Conservation (phyloP, 176 grass and related monocot genomes). For the Hordeum vulgare region DNA sequence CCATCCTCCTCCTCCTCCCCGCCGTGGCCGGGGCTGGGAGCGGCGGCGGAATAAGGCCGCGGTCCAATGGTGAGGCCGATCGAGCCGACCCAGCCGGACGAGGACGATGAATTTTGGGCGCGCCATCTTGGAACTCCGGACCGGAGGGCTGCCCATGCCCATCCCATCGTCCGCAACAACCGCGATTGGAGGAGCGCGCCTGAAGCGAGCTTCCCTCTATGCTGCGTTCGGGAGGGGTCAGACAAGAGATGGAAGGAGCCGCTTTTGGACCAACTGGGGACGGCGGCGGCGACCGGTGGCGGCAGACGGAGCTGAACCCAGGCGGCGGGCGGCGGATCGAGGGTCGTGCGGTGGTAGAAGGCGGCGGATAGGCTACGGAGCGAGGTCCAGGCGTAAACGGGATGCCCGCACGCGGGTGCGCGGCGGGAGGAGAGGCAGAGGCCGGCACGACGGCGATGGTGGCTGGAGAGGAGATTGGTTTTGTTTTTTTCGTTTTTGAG, state of each 20-base stretch:
- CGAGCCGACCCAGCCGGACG: background rate
- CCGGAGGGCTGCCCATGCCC: too few relatives aligned
- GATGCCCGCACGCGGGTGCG: too few relatives aligned
- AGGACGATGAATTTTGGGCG: background rate
- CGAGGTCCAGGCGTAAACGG: too few relatives aligned
- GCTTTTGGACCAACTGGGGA: background rate
- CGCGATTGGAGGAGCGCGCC: constrained; percentile 13
- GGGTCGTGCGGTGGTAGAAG: too few relatives aligned
- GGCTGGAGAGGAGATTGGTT: too few relatives aligned
- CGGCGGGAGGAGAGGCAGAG: too few relatives aligned
- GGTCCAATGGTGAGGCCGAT: background rate
- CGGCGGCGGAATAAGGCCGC: background rate
- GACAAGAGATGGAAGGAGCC: background rate
- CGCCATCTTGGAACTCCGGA: background rate
- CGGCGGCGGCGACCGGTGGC: background rate
- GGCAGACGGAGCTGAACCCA: background rate
- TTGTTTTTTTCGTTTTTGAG: too few relatives aligned
- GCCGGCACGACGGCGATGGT: too few relatives aligned
- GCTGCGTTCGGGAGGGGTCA: background rate
- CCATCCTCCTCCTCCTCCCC: background rate
- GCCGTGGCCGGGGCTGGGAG: background rate
- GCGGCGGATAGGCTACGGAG: too few relatives aligned
- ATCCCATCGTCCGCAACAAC: background rate
- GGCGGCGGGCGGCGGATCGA: background rate
- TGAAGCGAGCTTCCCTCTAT: background rate